Conservation (phyloP, 139 green algal genomes). For the Chlorella sorokiniana region DNA sequence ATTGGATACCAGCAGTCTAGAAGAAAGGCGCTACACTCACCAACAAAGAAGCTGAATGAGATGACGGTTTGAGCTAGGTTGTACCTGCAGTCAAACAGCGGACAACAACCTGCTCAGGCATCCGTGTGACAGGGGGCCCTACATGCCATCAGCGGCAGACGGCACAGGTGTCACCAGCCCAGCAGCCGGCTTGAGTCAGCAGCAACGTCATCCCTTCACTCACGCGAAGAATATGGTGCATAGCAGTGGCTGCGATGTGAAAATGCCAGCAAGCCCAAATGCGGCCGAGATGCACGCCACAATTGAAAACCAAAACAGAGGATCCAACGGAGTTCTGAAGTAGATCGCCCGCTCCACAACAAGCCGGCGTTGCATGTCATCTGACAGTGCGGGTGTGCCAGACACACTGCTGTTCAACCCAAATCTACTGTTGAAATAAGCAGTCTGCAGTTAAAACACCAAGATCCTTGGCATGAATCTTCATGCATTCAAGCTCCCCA, state of each 20-base stretch:
- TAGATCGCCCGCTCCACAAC: conserved; percentile 6
- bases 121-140: too few relatives aligned
- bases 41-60: conserved; percentile 68
- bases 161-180: too few relatives aligned
- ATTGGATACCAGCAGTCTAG: too few relatives aligned
- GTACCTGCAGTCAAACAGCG: conserved; percentile 42
- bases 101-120: too few relatives aligned
- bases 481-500: neutral
- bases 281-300: conserved; percentile 68
- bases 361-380: neutral
- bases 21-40: too few relatives aligned
- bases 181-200: too few relatives aligned
- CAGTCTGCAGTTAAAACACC: neutral
- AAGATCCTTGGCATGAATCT: neutral
- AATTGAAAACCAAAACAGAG: conserved; percentile 57
- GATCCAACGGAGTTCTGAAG: conserved; percentile 48
- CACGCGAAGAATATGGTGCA: conserved; percentile 75
- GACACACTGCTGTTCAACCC: neutral
- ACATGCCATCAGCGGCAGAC: too few relatives aligned
- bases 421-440: conserved; percentile 21
- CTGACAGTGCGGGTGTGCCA: neutral
- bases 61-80: conserved; percentile 74
- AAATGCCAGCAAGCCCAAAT: conserved; percentile 73
- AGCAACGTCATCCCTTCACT: neutral
- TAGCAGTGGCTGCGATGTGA: conserved; percentile 57